Conservation (phyloP, 2,329 filamentous ascomycete genomes). For the Pseudogymnoascus sp. region DNA sequence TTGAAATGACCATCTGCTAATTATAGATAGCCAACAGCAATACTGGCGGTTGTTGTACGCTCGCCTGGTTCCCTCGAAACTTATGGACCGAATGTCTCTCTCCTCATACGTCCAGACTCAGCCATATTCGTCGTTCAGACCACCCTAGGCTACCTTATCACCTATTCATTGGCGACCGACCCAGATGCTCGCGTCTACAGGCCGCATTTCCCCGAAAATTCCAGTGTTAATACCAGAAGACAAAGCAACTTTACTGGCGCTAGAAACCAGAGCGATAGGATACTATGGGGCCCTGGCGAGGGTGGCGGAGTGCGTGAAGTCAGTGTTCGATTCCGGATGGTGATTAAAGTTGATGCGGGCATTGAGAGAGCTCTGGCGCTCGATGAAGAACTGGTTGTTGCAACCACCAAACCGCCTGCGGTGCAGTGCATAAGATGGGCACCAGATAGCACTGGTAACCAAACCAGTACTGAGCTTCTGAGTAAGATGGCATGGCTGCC, state of each 20-base stretch:
- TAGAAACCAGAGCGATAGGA: conserved; percentile 40
- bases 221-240: conserved; percentile 52
- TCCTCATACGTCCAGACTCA: conserved; percentile 83
- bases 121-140: conserved; percentile 90
- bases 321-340: conserved; percentile 89
- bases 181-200: conserved; percentile 76
- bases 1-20: not conserved
- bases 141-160: conserved; percentile 77
- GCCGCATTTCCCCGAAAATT: conserved; percentile 64
- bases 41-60: conserved; percentile 76
- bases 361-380: conserved; percentile 81
- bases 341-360: conserved; percentile 94
- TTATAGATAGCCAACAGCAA: conserved; percentile 64
- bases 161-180: conserved; percentile 84
- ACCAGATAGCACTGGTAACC: conserved; percentile 68
- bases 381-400: conserved; percentile 86
- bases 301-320: conserved; percentile 75
- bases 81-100: conserved; percentile 77
- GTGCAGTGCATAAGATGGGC: conserved; percentile 95
- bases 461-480: conserved; percentile 85
- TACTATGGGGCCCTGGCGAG: conserved; percentile 70
- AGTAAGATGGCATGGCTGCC: conserved; percentile 80
- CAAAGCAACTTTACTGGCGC: conserved; percentile 54
- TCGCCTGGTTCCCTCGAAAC: conserved; percentile 70
- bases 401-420: conserved; percentile 85